Evolutionary conservation across 495 filamentous ascomycete genomes (phyloP).

Genomic region (Aspergillus coremiiformis): DNA sequence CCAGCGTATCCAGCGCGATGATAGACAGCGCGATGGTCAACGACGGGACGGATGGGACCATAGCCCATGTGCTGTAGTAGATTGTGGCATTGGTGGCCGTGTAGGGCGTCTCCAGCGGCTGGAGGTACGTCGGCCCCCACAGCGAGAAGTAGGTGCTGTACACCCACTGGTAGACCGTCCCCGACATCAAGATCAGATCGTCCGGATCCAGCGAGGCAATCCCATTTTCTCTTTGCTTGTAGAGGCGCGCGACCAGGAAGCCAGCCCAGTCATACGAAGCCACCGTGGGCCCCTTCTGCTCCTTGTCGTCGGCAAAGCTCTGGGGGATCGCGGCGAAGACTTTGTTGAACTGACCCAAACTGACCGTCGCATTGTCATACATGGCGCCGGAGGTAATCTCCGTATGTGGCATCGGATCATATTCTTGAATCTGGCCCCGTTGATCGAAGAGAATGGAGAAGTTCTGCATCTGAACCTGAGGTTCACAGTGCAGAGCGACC

Average conservation of each 20-base stretch:
- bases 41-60: slow-evolving; percentile 30
- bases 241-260: slow-evolving; percentile 33
- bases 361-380: slow-evolving; percentile 34
- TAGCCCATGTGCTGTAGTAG: slow-evolving; percentile 29
- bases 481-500: slow-evolving; percentile 34
- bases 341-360: slow-evolving; percentile 37
- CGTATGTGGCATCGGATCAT: slow-evolving; percentile 15
- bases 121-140: slow-evolving; percentile 32
- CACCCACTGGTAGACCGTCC: slow-evolving; percentile 35
- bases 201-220: slow-evolving; percentile 22
- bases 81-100: slow-evolving; percentile 24
- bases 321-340: slow-evolving; percentile 35
- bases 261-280: slow-evolving; percentile 39
- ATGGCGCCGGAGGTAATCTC: slow-evolving; percentile 24
- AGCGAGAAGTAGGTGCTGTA: slow-evolving; percentile 38
- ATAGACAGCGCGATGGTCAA: slow-evolving; percentile 28
- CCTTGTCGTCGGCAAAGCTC: slow-evolving; percentile 27
- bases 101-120: slow-evolving; percentile 17
- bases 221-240: slow-evolving; percentile 23
- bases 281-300: slow-evolving; percentile 22
- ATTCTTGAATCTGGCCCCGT: slow-evolving; percentile 24
- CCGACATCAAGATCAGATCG: slow-evolving; percentile 23
- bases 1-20: slow-evolving; percentile 30
- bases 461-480: slow-evolving; percentile 19
- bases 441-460: slow-evolving; percentile 29